phyloP scores from a whole-genome alignment of 2,329 filamentous ascomycete species.

The Colletotrichum shisoi region DNA sequence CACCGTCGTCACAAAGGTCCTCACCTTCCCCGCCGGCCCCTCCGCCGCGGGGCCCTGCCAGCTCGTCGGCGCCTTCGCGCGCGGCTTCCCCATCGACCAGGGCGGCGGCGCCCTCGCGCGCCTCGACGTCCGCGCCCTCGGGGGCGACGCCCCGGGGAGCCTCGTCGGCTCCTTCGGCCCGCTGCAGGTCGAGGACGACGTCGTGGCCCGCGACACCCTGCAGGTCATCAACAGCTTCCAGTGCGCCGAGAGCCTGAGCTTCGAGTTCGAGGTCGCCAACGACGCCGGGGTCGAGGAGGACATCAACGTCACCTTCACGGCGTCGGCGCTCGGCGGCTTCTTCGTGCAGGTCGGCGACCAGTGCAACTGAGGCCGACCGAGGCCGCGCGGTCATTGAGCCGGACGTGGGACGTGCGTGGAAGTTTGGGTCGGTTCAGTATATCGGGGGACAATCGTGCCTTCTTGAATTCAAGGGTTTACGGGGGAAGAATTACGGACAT shows the following conservation, averaged over 20 bases:
- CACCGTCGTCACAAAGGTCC: conserved; percentile 25
- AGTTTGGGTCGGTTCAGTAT: neutral
- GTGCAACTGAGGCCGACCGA: conserved; percentile 6
- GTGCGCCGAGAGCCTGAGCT: conserved; percentile 13
- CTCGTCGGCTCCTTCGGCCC: conserved; percentile 32
- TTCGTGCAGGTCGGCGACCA: conserved; percentile 33
- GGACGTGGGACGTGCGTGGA: too few relatives aligned
- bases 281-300: conserved; percentile 8
- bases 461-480: neutral
- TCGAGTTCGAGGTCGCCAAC: conserved; percentile 27
- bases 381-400: neutral
- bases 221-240: conserved; percentile 33
- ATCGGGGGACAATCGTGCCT: neutral
- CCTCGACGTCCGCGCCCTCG: conserved; percentile 27
- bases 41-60: conserved; percentile 26
- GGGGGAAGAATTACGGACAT: neutral
- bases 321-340: conserved; percentile 7
- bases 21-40: conserved; percentile 24
- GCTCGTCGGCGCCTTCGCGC: conserved; percentile 27
- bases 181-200: conserved; percentile 15
- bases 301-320: conserved; percentile 21
- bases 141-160: conserved; percentile 12
- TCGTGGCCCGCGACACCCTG: conserved; percentile 12
- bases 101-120: conserved; percentile 25
- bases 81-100: conserved; percentile 31